These are phyloP conservation scores for Pythium phragmiticola DNA, from an alignment of 352 stramenopile species.

Conservation along the genomic window DNA sequence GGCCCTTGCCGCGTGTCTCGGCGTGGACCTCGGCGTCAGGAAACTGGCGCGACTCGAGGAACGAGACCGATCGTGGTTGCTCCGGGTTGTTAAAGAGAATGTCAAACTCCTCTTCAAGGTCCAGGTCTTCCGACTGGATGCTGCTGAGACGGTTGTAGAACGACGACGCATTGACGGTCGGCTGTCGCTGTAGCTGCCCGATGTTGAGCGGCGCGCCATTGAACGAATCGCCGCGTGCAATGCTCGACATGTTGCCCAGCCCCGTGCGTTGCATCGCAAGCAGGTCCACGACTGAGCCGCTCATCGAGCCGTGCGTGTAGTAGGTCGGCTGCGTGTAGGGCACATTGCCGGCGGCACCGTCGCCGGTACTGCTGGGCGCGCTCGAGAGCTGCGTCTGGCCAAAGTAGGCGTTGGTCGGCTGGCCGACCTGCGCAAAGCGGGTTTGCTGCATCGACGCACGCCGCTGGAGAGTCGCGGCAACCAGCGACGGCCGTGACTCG, in stretches of 20 bases:
- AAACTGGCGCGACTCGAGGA: constrained; percentile 72
- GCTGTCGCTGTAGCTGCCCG: constrained; percentile 13
- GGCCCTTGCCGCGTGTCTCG: constrained; percentile 38
- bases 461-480: constrained; percentile 29
- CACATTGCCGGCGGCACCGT: background rate
- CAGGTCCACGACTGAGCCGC: constrained; percentile 24
- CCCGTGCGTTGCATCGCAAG: constrained; percentile 24
- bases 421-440: constrained; percentile 44
- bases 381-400: constrained; percentile 53
- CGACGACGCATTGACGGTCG: constrained; percentile 11
- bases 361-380: constrained; percentile 35
- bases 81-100: constrained; percentile 39
- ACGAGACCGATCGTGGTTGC: constrained; percentile 63
- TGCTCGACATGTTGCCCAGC: constrained; percentile 22
- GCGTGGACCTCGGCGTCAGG: constrained; percentile 68
- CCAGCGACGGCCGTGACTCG: constrained; percentile 21
- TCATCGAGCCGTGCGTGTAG: constrained; percentile 7
- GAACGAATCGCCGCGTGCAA: constrained; percentile 22
- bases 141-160: constrained; percentile 21
- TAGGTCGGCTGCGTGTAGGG: constrained; percentile 6
- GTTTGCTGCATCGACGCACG: constrained; percentile 52
- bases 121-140: constrained; percentile 21
- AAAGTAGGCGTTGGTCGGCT: constrained; percentile 15
- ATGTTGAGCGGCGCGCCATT: constrained; percentile 16
- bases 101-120: constrained; percentile 26